Percentiles rank a stretch among this genome's conserved stretches.
phyloP scores from a whole-genome alignment of 202 grass and related monocot genomes.

The Dendrocalamus latiflorus region DNA sequence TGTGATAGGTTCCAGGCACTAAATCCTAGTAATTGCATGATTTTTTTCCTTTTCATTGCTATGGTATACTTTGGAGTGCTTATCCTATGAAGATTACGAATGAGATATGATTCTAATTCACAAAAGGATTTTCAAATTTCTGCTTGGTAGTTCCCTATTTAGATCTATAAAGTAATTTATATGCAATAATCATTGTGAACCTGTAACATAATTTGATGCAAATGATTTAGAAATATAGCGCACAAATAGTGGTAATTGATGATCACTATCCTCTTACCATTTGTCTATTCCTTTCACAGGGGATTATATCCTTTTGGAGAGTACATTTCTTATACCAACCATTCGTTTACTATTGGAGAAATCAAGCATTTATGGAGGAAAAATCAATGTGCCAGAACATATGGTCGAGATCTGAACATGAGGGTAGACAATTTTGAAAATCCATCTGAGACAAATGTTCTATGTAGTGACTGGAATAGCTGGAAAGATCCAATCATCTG shows the following conservation, averaged over 20 bases:
- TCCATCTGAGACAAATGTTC: constrained; percentile 73
- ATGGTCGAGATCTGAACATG: constrained; percentile 61
- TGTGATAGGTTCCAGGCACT: neutral
- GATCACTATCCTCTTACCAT: constrained; percentile 1
- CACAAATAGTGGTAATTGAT: neutral
- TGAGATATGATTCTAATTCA: neutral
- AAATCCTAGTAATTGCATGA: neutral
- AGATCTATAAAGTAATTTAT: neutral
- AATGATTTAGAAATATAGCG: neutral
- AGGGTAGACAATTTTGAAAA: constrained; percentile 85
- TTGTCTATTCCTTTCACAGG: constrained; percentile 45
- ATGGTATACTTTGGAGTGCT: neutral
- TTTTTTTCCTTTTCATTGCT: neutral
- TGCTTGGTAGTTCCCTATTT: neutral
- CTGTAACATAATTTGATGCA: neutral
- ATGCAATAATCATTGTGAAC: neutral
- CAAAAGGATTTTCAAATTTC: neutral
- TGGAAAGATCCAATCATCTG: constrained; percentile 92
- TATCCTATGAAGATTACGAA: neutral
- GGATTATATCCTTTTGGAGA: constrained; percentile 71
- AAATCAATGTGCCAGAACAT: constrained; percentile 56
- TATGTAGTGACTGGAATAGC: constrained; percentile 75
- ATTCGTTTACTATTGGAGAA: constrained; percentile 71
- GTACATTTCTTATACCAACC: constrained; percentile 78
- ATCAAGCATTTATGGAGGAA: constrained; percentile 96